These are phyloP conservation scores for Neonectria ditissima DNA, from an alignment of 2,329 filamentous ascomycete species.

Conservation along the genomic window DNA sequence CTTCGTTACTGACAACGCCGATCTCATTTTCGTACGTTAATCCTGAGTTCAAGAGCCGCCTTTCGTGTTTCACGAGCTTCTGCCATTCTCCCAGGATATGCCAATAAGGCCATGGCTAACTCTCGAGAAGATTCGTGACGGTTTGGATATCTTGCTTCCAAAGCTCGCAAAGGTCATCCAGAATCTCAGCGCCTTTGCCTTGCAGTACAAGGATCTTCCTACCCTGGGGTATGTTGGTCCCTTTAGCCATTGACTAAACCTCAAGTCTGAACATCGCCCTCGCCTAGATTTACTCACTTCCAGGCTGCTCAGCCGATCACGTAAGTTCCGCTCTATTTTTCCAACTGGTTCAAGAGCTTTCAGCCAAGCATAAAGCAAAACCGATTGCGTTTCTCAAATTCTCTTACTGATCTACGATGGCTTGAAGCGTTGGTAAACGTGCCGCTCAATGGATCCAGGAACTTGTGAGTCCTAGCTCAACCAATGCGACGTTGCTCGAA, in stretches of 20 bases:
- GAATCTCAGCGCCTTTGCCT: constrained; percentile 79
- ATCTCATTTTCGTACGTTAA: constrained; percentile 72
- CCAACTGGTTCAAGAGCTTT: neutral
- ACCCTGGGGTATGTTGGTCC: neutral
- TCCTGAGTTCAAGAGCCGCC: no score
- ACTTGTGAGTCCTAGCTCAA: constrained; percentile 8
- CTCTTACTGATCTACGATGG: neutral
- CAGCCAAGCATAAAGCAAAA: neutral
- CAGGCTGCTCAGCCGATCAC: constrained; percentile 35
- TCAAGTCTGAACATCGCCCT: neutral
- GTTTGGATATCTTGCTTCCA: constrained; percentile 78
- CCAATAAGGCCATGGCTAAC: no score
- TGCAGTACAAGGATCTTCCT: constrained; percentile 66
- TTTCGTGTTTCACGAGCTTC: no score
- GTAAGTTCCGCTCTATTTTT: neutral
- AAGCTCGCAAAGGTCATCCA: constrained; percentile 84
- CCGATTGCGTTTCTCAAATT: neutral
- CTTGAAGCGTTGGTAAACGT: constrained; percentile 29
- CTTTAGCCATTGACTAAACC: neutral
- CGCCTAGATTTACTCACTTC: constrained; percentile 18
- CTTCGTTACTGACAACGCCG: constrained; percentile 55
- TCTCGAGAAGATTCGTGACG: constrained; percentile 51
- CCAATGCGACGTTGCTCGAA: neutral
- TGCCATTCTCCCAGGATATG: no score
- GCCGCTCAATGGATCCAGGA: constrained; percentile 34